These are phyloP conservation scores for Cenchrus fungigraminus DNA, from an alignment of 176 grass and related monocot species.

Conservation along the genomic window DNA sequence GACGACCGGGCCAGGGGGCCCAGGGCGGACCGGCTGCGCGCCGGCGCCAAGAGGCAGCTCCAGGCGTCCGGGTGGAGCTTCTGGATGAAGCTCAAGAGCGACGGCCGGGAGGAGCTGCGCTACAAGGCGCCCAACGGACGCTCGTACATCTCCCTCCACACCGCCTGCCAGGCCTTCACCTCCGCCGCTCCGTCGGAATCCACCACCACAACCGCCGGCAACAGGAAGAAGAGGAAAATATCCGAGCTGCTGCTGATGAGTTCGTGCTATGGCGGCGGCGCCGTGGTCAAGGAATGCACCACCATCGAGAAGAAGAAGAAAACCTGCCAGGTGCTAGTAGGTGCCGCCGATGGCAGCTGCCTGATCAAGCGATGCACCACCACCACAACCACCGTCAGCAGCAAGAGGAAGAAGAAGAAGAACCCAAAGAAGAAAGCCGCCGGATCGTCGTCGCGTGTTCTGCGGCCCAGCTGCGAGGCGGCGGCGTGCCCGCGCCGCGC, in stretches of 20 bases:
- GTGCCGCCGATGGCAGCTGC: not conserved
- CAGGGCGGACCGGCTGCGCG: slow-evolving; percentile 24
- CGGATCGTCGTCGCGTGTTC: not conserved
- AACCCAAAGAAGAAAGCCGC: not conserved
- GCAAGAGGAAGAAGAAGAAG: not conserved
- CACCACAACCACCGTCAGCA: not conserved
- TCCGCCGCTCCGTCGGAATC: too few species aligned
- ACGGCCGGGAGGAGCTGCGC: slow-evolving; percentile 35
- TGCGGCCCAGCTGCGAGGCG: not conserved
- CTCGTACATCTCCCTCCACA: slow-evolving; percentile 58
- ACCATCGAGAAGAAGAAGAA: not conserved
- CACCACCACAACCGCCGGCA: not conserved
- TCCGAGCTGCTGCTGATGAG: not conserved
- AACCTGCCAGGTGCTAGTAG: not conserved
- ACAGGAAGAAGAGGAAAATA: not conserved
- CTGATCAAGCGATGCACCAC: slow-evolving; percentile 5
- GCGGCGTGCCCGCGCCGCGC: slow-evolving; percentile 13
- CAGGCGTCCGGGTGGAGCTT: slow-evolving; percentile 35
- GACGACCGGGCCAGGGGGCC: not conserved
- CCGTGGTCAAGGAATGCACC: not conserved
- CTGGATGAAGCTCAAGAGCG: slow-evolving; percentile 15
- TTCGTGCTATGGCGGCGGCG: not conserved
- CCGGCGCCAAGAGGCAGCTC: slow-evolving; percentile 42
- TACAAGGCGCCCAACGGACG: slow-evolving; percentile 52
- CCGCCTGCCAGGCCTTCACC: slow-evolving; percentile 48